Percentiles rank a stretch among this genome's conserved stretches.
phyloP scores from a whole-genome alignment of 2,329 filamentous ascomycete species.

The Canariomyces notabilis region DNA sequence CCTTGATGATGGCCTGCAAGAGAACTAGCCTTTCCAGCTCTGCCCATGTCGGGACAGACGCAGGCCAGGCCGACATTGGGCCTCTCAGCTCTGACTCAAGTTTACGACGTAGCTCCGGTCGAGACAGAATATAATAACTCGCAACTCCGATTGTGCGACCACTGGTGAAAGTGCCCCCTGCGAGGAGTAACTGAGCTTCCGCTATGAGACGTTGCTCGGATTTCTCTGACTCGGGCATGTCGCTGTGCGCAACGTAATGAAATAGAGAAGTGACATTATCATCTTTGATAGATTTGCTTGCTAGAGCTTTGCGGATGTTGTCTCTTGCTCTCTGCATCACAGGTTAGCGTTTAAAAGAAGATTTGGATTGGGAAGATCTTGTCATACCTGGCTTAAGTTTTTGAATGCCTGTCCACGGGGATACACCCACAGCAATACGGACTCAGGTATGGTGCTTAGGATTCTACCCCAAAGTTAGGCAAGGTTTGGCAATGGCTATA shows the following conservation, averaged over 20 bases:
- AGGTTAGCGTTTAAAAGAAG: too few relatives aligned
- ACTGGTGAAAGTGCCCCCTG: not conserved
- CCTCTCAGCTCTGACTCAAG: not conserved
- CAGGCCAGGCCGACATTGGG: constrained; percentile 6
- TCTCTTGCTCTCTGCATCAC: not conserved
- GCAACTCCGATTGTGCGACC: constrained; percentile 3
- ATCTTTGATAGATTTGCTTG: not conserved
- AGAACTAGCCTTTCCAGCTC: constrained; percentile 10
- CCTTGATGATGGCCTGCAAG: constrained; percentile 5
- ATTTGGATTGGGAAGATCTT: too few relatives aligned
- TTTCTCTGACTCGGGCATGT: constrained; percentile 7
- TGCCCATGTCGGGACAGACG: constrained; percentile 2
- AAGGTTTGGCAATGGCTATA: too few relatives aligned
- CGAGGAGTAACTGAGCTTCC: not conserved
- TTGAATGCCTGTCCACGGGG: too few relatives aligned
- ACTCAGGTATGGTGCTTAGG: too few relatives aligned
- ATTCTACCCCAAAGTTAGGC: too few relatives aligned
- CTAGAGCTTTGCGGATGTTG: not conserved
- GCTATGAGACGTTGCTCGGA: not conserved
- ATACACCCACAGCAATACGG: too few relatives aligned
- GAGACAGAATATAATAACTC: constrained; percentile 4
- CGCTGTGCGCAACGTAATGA: not conserved
- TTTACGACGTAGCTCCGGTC: not conserved
- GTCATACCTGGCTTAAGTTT: too few relatives aligned
- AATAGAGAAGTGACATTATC: constrained; percentile 2